Base-by-base conservation (phyloP, 768 basidiomycete genomes). In the Tulasnella sp. region DNA sequence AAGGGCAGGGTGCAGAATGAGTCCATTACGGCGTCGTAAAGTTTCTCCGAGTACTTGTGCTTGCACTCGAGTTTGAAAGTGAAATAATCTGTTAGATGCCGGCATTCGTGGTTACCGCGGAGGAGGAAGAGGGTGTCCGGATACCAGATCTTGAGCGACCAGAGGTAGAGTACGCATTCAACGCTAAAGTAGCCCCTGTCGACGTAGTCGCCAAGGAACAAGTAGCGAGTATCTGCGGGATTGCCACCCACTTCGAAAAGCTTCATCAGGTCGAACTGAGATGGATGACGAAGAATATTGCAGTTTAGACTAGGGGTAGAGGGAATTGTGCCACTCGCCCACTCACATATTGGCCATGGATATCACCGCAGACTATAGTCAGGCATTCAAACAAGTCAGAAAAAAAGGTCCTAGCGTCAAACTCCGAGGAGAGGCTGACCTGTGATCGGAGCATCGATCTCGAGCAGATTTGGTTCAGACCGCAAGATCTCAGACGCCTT, bases 101-200 rank as follows among this genome's bases (percentile, higher is more conserved):
- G 84, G 70, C 96, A 99, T 76, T 99, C 96, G 72, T 99, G 96
- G 68, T 99, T 99, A 51, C 96, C 96, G 51, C 96, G 89, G 34
- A 99, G 80, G 42, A 99, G 81, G 78, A 95, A 97, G 38, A 98
- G 77, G 26, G 94, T 96, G 66, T 94, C 84, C 53, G 96, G 96
- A 72, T 97, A 98, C 93, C 95, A 97, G 71, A 99, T 97, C 77
- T 99, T 99, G 71, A 99, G 78, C 1, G 92, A 81, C 94, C 94
- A 99, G 27, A 99, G 79, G 72, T 99, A 99, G 48, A 98, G 76
- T 19, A 98, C 95, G 70, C 95, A 98, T 94, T 93, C 91, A 65
- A 93, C 90, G 67, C 88, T 90, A 73, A 93, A 93, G 72, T 93
- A 93, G 10, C 91, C 91, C 70, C 91, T 78, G 73, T 93, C 91